Base-by-base conservation (phyloP, 257 asterid species). In the Hygrophila difformis region DNA sequence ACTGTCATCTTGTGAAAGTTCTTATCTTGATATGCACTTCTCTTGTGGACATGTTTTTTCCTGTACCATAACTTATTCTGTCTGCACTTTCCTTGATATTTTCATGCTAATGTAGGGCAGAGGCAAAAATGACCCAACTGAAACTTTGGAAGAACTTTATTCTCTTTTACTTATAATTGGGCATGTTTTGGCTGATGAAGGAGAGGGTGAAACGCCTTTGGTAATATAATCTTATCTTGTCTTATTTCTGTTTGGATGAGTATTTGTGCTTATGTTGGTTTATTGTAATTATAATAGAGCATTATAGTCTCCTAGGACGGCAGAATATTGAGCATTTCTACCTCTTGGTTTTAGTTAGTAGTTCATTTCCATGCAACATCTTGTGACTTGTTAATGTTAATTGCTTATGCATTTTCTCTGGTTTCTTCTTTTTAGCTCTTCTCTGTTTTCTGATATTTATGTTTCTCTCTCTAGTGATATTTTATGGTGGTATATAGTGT, bases 101-200 rank as follows among this genome's bases (percentile, higher is more conserved):
- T 57, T 57, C 62, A 61, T 35, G 10, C 64, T 15, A 50, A 38
- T 81, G 76, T 55, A 88, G 97, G 94, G 78, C 53, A 82, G 85
- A 65, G 93, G 91, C 77, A 47, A 39, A 60, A 72, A 65, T 46
- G 93, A 85, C 73, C 94, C 91, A 51, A 82, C 94, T 56, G 87
- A 63, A 74, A 89, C 84, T 40, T 65, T 89, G 85, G 98, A 89
- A 74, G 94, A 85, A 75, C 76, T 89, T 51, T 85, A 89, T 74
- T 89, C 98, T 42, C 92, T 89, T 37, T 68, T 89, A 49, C 76
- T 85, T 66, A 82, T 89, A 62, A 62, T 79, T 52, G 98, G 98
- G 62, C 96, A 89, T 51, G 81, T 85, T 64, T 71, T 89, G 71
- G 94, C 98, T 34, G 98, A 89, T 67, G 98, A 89, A 70, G 94